These are phyloP conservation scores for Trichoderma sp. DNA, from an alignment of 2,329 filamentous ascomycete species.

Conservation along the genomic window DNA sequence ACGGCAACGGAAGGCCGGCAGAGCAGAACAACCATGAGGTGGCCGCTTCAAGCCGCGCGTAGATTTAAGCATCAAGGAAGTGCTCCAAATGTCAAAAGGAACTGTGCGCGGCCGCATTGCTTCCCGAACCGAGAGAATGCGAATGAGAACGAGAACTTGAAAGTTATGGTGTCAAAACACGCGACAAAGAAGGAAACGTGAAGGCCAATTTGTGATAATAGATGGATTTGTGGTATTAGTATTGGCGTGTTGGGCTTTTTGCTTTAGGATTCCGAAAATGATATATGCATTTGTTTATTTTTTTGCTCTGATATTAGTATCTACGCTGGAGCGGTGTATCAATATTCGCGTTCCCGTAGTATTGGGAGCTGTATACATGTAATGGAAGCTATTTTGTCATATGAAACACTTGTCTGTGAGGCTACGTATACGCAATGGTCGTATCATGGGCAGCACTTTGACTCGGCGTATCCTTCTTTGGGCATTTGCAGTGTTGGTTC, in stretches of 20 bases:
- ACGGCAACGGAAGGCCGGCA: constrained; percentile 40
- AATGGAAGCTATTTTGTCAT: background rate
- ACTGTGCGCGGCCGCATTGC: constrained; percentile 1
- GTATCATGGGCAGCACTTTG: background rate
- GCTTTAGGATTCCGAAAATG: constrained; percentile 22
- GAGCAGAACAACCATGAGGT: constrained; percentile 34
- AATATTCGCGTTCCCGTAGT: background rate
- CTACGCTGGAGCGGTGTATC: background rate
- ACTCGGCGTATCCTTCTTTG: background rate
- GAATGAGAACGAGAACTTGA: too few species aligned
- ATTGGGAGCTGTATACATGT: background rate
- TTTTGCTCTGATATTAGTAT: constrained; percentile 4
- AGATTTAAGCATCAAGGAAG: constrained; percentile 18
- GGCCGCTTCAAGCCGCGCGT: constrained; percentile 36
- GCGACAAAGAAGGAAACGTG: constrained; percentile 16
- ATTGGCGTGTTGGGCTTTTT: constrained; percentile 25
- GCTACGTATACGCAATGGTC: background rate
- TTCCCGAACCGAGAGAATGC: background rate
- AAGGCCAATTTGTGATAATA: constrained; percentile 25
- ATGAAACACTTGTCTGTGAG: background rate
- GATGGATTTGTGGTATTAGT: constrained; percentile 12
- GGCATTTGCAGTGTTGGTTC: background rate
- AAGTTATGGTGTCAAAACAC: background rate
- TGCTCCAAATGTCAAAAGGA: constrained; percentile 7
- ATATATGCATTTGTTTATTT: background rate